Conservation (phyloP, 495 filamentous ascomycete genomes). For the Aspergillus mulundensis region DNA sequence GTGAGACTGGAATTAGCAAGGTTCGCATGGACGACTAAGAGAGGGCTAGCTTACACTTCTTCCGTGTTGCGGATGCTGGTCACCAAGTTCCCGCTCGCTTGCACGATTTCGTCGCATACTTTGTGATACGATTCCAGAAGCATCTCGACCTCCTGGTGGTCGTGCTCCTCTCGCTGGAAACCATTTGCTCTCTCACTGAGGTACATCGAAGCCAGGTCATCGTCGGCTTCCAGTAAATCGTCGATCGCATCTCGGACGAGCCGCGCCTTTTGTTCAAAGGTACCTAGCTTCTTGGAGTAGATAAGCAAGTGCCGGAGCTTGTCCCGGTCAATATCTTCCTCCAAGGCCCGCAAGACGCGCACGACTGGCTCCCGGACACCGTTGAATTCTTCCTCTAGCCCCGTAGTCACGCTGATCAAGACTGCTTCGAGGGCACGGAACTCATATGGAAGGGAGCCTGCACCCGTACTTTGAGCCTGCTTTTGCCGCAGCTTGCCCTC, state of each 20-base stretch:
- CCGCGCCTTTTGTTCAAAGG: conserved; percentile 95
- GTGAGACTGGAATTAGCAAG: neutral
- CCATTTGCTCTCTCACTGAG: conserved; percentile 79
- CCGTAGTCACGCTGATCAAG: conserved; percentile 66
- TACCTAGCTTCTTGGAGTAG: conserved; percentile 90
- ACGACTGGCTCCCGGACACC: conserved; percentile 89
- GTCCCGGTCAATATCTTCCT: conserved; percentile 95
- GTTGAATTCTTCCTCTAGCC: conserved; percentile 89
- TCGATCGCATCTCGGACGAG: conserved; percentile 93
- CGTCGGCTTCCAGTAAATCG: conserved; percentile 94
- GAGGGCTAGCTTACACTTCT: conserved; percentile 71
- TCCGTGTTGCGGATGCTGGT: conserved; percentile 97
- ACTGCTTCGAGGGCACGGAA: conserved; percentile 57
- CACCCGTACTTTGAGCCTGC: conserved; percentile 42
- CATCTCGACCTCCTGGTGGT: conserved; percentile 97
- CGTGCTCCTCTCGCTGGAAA: conserved; percentile 69
- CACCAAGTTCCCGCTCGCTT: conserved; percentile 86
- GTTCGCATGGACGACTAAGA: too few relatives aligned
- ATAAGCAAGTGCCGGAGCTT: conserved; percentile 86
- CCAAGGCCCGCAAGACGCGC: conserved; percentile 77
- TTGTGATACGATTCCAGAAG: conserved; percentile 96
- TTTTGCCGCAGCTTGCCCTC: conserved; percentile 61
- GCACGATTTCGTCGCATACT: conserved; percentile 95
- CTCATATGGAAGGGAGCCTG: conserved; percentile 58
- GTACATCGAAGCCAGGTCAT: conserved; percentile 94